Percentiles rank a stretch among this genome's conserved stretches.
Conservation (phyloP, 2,329 filamentous ascomycete species). For the Albophoma yamanashiensis region DNA sequence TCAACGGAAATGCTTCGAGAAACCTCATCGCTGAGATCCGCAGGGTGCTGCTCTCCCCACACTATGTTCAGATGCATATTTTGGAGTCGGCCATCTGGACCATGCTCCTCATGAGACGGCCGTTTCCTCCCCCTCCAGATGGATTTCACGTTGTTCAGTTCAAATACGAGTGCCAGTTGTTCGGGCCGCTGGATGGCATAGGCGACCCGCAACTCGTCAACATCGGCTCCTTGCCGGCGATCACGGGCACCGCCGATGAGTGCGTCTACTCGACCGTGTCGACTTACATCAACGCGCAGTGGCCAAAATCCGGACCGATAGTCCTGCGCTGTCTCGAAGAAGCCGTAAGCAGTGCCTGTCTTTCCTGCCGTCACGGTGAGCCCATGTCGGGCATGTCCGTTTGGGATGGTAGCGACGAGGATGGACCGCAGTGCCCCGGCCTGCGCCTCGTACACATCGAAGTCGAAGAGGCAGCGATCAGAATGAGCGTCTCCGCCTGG, state of each 20-base stretch:
- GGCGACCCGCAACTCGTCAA: conserved; percentile 17
- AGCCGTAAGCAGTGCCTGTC: conserved; percentile 17
- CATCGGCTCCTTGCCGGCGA: conserved; percentile 18
- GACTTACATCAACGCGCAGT: conserved; percentile 19
- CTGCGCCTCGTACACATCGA: conserved; percentile 23
- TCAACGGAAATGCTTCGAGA: conserved; percentile 16
- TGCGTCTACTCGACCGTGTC: conserved; percentile 21
- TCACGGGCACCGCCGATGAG: conserved; percentile 23
- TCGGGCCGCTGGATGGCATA: conserved; percentile 16
- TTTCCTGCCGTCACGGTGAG: conserved; percentile 12
- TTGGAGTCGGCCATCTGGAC: conserved; percentile 26
- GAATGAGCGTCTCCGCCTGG: conserved; percentile 23
- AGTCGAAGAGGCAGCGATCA: conserved; percentile 19
- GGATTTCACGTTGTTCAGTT: conserved; percentile 25
- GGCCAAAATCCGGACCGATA: conserved; percentile 19
- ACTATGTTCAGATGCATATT: conserved; percentile 25
- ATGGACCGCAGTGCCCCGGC: conserved; percentile 15
- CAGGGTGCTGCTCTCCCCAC: conserved; percentile 19
- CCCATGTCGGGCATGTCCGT: conserved; percentile 21
- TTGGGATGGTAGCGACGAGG: conserved; percentile 21
- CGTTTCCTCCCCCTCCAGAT: conserved; percentile 18
- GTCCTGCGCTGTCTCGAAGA: conserved; percentile 20
- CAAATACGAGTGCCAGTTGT: conserved; percentile 22
- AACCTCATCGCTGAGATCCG: conserved; percentile 18
- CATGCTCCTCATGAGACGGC: conserved; percentile 20